Percentiles rank a stretch among this genome's conserved stretches.
These are phyloP conservation scores for Retiboletus fuscus DNA, from an alignment of 1,284 basidiomycete species.

Conservation along the genomic window DNA sequence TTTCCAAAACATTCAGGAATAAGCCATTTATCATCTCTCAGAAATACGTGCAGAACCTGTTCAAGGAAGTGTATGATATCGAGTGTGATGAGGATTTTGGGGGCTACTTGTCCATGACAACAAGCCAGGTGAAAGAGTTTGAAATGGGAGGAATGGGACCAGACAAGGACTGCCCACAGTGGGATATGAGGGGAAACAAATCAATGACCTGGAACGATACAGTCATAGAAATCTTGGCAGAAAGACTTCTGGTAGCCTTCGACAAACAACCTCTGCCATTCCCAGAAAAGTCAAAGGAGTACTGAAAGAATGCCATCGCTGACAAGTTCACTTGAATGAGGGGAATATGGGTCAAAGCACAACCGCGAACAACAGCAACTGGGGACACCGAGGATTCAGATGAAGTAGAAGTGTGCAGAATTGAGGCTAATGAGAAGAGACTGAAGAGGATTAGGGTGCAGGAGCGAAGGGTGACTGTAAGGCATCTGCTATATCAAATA, in stretches of 20 bases:
- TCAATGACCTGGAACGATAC: not conserved
- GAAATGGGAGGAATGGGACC: not conserved
- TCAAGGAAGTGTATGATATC: no score
- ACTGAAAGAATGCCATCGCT: not conserved
- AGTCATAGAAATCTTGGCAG: not conserved
- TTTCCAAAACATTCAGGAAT: no score
- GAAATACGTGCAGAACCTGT: no score
- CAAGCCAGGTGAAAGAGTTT: not conserved
- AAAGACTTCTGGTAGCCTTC: not conserved
- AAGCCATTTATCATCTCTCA: no score
- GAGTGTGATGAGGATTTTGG: no score
- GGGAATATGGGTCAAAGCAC: not conserved
- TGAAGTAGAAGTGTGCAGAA: not conserved
- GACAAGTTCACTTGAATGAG: conserved; percentile 4
- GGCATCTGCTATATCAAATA: not conserved
- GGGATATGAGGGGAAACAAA: not conserved
- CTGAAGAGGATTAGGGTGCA: not conserved
- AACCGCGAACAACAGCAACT: not conserved
- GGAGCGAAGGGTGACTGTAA: not conserved
- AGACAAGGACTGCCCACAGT: not conserved
- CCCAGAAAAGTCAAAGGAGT: not conserved
- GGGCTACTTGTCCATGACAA: not conserved
- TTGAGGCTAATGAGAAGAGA: not conserved
- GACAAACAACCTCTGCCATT: not conserved
- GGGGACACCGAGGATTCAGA: not conserved